These are phyloP conservation scores for Pleomassaria siparia DNA, from an alignment of 2,329 filamentous ascomycete species.

Conservation along the genomic window DNA sequence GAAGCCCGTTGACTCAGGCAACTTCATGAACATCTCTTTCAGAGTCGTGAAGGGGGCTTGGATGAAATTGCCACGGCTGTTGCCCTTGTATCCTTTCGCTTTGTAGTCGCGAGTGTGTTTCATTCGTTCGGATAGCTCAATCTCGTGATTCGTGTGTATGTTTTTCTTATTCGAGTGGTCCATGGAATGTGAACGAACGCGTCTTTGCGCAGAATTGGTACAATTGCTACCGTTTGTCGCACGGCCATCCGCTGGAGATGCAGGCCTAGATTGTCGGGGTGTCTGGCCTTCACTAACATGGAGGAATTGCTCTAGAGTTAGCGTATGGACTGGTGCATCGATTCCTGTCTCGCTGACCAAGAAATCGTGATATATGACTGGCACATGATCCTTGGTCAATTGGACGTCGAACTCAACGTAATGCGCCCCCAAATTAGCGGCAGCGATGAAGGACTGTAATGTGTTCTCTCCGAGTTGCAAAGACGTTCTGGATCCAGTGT, in stretches of 20 bases:
- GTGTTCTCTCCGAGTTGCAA: slow-evolving; percentile 97
- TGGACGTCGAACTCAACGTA: slow-evolving; percentile 84
- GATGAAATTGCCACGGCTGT: slow-evolving; percentile 90
- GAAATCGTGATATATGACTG: slow-evolving; percentile 98
- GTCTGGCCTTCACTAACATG: slow-evolving; percentile 70
- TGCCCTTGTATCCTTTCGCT: slow-evolving; percentile 91
- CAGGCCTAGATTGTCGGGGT: slow-evolving; percentile 50
- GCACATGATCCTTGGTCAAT: slow-evolving; percentile 96
- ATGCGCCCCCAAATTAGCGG: slow-evolving; percentile 82
- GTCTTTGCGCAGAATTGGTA: slow-evolving; percentile 25
- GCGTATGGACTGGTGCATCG: slow-evolving; percentile 90
- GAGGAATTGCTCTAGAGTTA: slow-evolving; percentile 94
- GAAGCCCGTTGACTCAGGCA: slow-evolving; percentile 84
- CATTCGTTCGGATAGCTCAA: slow-evolving; percentile 79
- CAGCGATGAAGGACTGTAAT: slow-evolving; percentile 90
- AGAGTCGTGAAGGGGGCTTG: slow-evolving; percentile 94
- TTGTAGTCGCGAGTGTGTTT: slow-evolving; percentile 97
- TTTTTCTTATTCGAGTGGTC: slow-evolving; percentile 49
- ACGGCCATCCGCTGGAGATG: slow-evolving; percentile 44
- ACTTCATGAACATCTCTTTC: slow-evolving; percentile 84
- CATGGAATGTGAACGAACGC: slow-evolving; percentile 61
- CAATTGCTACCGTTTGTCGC: slow-evolving; percentile 17
- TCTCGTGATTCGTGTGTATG: slow-evolving; percentile 44
- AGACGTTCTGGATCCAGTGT: slow-evolving; percentile 77
- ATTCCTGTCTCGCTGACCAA: slow-evolving; percentile 96